A percentile compares a stretch with the other conserved stretches of the same genome.
These are phyloP conservation scores for Logfia minima DNA, from an alignment of 129 eudicot species.

Conservation along the genomic window DNA sequence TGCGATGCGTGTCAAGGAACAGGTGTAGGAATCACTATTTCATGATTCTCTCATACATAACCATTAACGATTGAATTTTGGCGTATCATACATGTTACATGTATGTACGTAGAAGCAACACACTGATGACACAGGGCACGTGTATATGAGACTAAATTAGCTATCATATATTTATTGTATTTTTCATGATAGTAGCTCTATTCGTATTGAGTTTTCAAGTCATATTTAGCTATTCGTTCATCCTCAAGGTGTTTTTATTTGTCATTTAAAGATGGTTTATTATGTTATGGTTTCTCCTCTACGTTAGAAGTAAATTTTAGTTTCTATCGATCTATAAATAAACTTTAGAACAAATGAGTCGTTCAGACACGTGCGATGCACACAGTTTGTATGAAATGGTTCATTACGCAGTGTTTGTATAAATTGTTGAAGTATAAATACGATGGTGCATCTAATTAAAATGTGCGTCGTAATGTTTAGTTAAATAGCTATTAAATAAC, in stretches of 20 bases:
- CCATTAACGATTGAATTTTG: background rate
- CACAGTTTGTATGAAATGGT: no score
- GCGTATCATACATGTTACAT: background rate
- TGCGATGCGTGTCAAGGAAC: conserved; percentile 77
- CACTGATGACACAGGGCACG: background rate
- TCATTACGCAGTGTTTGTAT: no score
- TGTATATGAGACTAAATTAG: conserved; percentile 12
- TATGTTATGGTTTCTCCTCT: no score
- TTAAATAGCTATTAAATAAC: no score
- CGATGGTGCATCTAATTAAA: no score
- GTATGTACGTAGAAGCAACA: conserved; percentile 21
- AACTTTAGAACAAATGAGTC: no score
- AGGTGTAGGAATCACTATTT: conserved; percentile 22
- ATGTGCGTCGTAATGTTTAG: no score
- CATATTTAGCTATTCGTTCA: background rate
- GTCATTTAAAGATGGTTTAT: no score
- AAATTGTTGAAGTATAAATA: no score
- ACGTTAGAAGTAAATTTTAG: no score
- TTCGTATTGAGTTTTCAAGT: background rate
- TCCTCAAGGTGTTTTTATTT: background rate
- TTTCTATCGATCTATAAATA: no score
- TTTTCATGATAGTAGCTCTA: background rate
- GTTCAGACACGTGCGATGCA: no score
- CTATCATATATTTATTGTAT: background rate
- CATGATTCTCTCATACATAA: conserved; percentile 9